Conservation (phyloP, 2,329 filamentous ascomycete species). For the Penicillium sp. region DNA sequence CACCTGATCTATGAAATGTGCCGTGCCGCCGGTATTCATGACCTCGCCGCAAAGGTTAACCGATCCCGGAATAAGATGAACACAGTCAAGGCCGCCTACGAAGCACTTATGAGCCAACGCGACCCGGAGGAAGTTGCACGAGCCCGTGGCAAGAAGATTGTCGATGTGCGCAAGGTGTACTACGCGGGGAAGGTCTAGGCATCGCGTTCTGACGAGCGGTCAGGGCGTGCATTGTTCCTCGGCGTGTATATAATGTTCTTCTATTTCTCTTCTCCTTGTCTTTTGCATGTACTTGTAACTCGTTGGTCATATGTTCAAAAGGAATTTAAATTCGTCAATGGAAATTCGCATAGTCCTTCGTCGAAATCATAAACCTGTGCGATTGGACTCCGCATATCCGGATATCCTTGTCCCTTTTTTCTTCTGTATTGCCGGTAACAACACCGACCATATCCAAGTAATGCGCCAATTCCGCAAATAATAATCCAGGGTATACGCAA, state of each 20-base stretch:
- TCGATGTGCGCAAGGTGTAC: slow-evolving; percentile 96
- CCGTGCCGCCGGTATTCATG: slow-evolving; percentile 80
- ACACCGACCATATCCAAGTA: slow-evolving; percentile 2
- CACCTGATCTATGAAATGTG: slow-evolving; percentile 94
- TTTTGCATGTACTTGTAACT: slow-evolving; percentile 38
- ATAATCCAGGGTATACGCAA: slow-evolving; percentile 26
- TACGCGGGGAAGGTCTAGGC: slow-evolving; percentile 75
- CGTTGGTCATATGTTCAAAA: slow-evolving; percentile 17
- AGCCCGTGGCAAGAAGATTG: slow-evolving; percentile 89
- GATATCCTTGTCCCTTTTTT: background rate
- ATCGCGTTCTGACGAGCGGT: slow-evolving; percentile 12
- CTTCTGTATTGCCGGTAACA: background rate
- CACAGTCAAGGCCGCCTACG: slow-evolving; percentile 86
- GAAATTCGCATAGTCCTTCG: background rate
- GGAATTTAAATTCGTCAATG: slow-evolving; percentile 20
- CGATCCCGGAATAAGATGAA: slow-evolving; percentile 97
- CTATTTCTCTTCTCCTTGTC: slow-evolving; percentile 24
- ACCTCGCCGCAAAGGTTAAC: slow-evolving; percentile 80
- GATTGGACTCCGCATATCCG: background rate
- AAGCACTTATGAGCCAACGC: slow-evolving; percentile 80
- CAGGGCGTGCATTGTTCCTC: slow-evolving; percentile 19
- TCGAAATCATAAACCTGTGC: slow-evolving; percentile 11
- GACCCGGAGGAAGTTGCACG: slow-evolving; percentile 88
- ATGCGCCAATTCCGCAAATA: slow-evolving; percentile 11
- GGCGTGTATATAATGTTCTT: slow-evolving; percentile 32